Evolutionary conservation across 768 basidiomycete genomes (phyloP), one percentile per base, ranked within the genome.

Genomic region (Clathrus columnatus): DNA sequence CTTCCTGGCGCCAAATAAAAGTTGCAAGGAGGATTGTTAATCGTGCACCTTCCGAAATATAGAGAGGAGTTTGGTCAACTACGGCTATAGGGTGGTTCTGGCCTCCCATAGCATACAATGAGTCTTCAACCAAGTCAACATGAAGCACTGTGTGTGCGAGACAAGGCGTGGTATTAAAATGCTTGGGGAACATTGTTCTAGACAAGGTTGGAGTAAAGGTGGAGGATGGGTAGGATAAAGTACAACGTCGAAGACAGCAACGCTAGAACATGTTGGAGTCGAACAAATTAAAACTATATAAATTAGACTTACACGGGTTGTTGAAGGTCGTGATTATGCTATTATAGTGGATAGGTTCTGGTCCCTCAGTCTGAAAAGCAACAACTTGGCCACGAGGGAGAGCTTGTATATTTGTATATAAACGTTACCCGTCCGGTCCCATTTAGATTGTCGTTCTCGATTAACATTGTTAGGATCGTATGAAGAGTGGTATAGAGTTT

Each of bases 381-480:
- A 91, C 75, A 48, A 93, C 75, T 59, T 85, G 80, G 26, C 92
- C 92, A 29, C 81, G 84, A 7, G 89, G 83, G 2, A 88, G 73
- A 24, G 86, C n/a, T n/a, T n/a, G n/a, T n/a, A n/a, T n/a, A n/a
- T 78, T 62, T 93, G 90, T 44, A 92, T 78, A 68, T 95, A 95
- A 24, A 75, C 70, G 57, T 85, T 78, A 67, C 95, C 92, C 1
- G 89, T 86, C 32, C 77, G 82, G 6, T 75, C 77, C 72, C 95
- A 97, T 8, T 79, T 67, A 4, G 80, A 70, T 64, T 95, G 93
- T 11, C 84, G 63, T 7, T 78, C 70, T 60, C 78, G 81, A 65
- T 94, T 90, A 68, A 86, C 83, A 64, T 87, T 91, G 67, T 94
- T 94, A 5, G 95, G 92, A 0, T 92, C 91, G 67, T 97, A 97